Evolutionary conservation across 805 yeast species (phyloP).

Genomic region (Lachancea lanzarotensis): DNA sequence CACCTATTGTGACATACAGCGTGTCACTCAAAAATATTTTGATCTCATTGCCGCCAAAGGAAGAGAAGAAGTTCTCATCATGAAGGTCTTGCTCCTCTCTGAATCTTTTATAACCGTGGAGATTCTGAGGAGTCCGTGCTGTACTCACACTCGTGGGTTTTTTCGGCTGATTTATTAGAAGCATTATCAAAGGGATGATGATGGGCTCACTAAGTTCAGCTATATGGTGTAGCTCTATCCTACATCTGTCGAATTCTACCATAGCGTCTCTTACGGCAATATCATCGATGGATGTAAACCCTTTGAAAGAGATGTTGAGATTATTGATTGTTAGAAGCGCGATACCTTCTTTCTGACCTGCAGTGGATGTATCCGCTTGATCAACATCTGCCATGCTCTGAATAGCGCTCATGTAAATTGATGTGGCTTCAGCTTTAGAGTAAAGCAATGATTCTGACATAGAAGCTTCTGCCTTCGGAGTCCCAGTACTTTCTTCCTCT

Average conservation of each 20-base stretch:
- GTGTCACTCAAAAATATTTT: conserved; percentile 5
- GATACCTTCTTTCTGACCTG: not conserved
- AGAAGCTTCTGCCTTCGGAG: conserved; percentile 10
- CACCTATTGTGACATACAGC: conserved; percentile 1
- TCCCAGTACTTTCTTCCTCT: conserved; percentile 1
- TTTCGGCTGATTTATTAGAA: not conserved
- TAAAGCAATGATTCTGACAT: conserved; percentile 54
- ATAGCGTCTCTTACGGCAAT: conserved; percentile 29
- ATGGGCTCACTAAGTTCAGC: conserved; percentile 11
- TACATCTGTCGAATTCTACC: conserved; percentile 35
- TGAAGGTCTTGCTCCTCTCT: conserved; percentile 19
- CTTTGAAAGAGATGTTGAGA: conserved; percentile 42
- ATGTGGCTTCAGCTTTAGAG: conserved; percentile 61
- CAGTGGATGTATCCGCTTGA: not conserved
- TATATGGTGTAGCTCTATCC: conserved; percentile 23
- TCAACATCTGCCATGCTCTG: conserved; percentile 36
- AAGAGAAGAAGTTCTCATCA: conserved; percentile 11
- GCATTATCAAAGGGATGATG: conserved; percentile 1
- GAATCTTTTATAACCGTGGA: conserved; percentile 19
- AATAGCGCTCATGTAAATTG: conserved; percentile 78
- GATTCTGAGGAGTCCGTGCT: not conserved
- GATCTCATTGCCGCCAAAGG: conserved; percentile 8
- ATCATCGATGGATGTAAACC: conserved; percentile 33
- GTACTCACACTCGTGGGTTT: not conserved
- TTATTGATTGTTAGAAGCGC: conserved; percentile 4